phyloP scores from a whole-genome alignment of 1,139 yeast species.

The Pneumocystis carinii region DNA sequence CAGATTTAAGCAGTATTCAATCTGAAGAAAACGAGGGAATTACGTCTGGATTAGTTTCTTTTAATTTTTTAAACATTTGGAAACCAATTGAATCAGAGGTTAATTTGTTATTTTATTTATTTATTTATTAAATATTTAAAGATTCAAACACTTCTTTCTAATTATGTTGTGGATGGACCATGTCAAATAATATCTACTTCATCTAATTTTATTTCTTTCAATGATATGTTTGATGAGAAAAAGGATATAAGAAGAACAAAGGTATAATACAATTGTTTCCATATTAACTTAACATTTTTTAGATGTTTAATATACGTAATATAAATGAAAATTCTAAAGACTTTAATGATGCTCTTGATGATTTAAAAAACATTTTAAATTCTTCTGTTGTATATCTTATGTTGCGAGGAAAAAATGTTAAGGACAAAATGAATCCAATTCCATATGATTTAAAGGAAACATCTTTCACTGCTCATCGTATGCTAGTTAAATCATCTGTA shows the following conservation, averaged over 20 bases:
- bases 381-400: not conserved
- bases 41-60: not conserved
- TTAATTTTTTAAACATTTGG: constrained; percentile 9
- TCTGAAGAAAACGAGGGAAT: not conserved
- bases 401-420: not conserved
- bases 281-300: not conserved
- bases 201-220: not conserved
- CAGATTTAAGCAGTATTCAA: not conserved
- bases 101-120: not conserved
- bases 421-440: not conserved
- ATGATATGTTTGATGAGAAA: not conserved
- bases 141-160: constrained; percentile 4
- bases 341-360: not conserved
- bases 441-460: not conserved
- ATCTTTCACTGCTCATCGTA: not conserved
- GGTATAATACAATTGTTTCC: not conserved
- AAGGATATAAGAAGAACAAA: not conserved
- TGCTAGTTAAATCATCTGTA: constrained; percentile 3
- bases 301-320: not conserved
- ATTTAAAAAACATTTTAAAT: not conserved
- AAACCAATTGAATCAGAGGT: constrained; percentile 10
- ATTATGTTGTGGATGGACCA: constrained; percentile 4
- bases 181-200: not conserved
- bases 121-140: not conserved
- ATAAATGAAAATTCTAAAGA: not conserved